These are phyloP conservation scores for Metschnikowia amazonensis DNA, from an alignment of 805 yeast species.

Conservation along the genomic window DNA sequence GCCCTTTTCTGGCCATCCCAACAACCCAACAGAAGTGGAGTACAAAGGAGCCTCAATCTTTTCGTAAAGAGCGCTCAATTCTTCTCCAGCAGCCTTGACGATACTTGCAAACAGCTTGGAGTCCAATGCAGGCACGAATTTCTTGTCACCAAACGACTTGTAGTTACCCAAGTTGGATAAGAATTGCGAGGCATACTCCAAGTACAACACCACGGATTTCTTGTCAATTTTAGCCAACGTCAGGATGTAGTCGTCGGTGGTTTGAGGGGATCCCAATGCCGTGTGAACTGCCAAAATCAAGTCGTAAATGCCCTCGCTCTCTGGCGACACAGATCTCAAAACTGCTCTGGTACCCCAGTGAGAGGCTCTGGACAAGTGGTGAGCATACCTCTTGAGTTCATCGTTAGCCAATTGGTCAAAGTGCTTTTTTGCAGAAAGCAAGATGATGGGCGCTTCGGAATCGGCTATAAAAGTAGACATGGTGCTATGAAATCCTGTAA, in stretches of 20 bases:
- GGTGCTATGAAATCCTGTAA: not conserved
- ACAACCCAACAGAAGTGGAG: conserved; percentile 44
- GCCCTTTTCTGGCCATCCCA: conserved; percentile 78
- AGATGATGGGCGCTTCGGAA: conserved; percentile 40
- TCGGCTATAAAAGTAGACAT: conserved; percentile 31
- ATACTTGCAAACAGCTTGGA: conserved; percentile 44
- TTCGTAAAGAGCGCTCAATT: conserved; percentile 35
- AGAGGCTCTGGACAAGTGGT: conserved; percentile 76
- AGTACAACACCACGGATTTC: conserved; percentile 43
- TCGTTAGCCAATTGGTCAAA: conserved; percentile 59
- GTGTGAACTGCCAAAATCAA: conserved; percentile 58
- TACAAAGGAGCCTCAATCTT: conserved; percentile 49
- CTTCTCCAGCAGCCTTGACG: conserved; percentile 43
- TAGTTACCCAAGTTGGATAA: conserved; percentile 72
- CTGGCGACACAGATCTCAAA: conserved; percentile 76
- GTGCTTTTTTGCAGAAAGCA: conserved; percentile 60
- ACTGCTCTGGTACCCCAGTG: conserved; percentile 81
- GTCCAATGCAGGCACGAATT: conserved; percentile 68
- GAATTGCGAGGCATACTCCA: conserved; percentile 75
- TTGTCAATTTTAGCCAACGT: conserved; percentile 28
- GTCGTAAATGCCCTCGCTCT: conserved; percentile 72
- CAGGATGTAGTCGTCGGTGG: conserved; percentile 38
- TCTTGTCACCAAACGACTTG: conserved; percentile 85
- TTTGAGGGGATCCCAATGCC: conserved; percentile 42
- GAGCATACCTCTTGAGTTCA: conserved; percentile 68